Evolutionary conservation across 805 yeast genomes (phyloP).

Genomic region (Nakazawaea holstii): DNA sequence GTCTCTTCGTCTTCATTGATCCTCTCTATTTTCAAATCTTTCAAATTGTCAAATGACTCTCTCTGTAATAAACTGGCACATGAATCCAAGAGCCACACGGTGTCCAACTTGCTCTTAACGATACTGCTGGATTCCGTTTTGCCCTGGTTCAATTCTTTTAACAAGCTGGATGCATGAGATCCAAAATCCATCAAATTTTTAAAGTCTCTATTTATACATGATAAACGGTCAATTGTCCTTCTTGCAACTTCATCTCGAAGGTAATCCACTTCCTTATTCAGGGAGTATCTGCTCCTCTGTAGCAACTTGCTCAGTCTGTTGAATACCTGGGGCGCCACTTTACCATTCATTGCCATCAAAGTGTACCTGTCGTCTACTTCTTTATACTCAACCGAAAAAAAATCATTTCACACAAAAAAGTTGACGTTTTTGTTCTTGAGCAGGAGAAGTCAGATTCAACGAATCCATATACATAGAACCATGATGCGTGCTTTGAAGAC

Average conservation of each 20-base stretch:
- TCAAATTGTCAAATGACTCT: conserved; percentile 31
- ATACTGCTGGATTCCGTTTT: conserved; percentile 33
- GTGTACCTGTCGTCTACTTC: too few species aligned
- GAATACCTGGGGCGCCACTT: conserved; percentile 36
- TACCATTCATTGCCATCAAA: neutral
- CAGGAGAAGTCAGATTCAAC: too few species aligned
- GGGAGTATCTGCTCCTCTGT: conserved; percentile 55
- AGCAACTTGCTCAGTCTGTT: conserved; percentile 54
- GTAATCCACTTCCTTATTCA: conserved; percentile 54
- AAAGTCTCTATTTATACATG: conserved; percentile 64
- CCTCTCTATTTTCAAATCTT: conserved; percentile 38
- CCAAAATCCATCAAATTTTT: conserved; percentile 66
- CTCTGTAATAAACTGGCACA: conserved; percentile 46
- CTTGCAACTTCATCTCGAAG: conserved; percentile 68
- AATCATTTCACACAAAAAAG: too few species aligned
- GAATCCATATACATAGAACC: too few species aligned
- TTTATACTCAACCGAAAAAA: neutral
- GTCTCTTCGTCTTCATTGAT: conserved; percentile 65
- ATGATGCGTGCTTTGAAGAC: too few species aligned
- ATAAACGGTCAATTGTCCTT: conserved; percentile 68
- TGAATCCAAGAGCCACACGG: conserved; percentile 64
- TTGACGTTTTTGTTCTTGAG: too few species aligned
- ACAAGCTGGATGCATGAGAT: conserved; percentile 58
- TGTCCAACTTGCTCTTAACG: conserved; percentile 48
- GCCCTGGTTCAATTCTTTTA: conserved; percentile 16